Base-by-base conservation (phyloP, 2,329 filamentous ascomycete genomes). In the Exophiala calicioides region DNA sequence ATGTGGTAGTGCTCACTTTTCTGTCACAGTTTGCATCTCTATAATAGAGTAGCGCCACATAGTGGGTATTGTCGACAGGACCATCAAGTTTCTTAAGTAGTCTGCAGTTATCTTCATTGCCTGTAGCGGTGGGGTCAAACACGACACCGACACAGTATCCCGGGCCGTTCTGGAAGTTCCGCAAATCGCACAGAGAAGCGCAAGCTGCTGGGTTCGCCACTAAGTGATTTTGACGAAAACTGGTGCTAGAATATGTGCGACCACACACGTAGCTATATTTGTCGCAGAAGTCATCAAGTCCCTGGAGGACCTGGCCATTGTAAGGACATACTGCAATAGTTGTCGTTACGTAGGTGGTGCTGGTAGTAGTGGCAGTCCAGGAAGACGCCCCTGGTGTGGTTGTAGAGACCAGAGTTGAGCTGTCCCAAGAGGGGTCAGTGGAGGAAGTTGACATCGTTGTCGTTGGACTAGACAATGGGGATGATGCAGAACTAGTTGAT, bases 181-280 rank as follows among this genome's bases (percentile, higher is more conserved):
- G 29, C 2, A 32, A 42, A 31, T 52, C 50, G 23, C 50, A 52
- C 13, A 36, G 50, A 38, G 19, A 24, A 26, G 36, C 40, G 23
- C 50, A 52, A 7, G 23, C 15, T 15, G 41, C 35, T 6, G 50
- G 50, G 26, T 12, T 32, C 5, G 21, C 32, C 32, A 37, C 42
- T 3, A 42, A 35, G 23, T 23, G 19, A 26, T 24, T 20, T 19
- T 66, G 8, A 73, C 44, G 8, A 68, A 62, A 18, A 68, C 70
- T 13, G 66, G 71, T 67, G 37, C 77, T 79, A 34, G 72, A 78
- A 47, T 83, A 65, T 43, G 73, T 72, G 26, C 68, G 70, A 16
- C 66, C 70, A 59, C 72, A 72, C 21, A 61, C 50, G 50, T 69
- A 52, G 16, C 42, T 41, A 39, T 56, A 56, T 20, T n/a, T 33